phyloP scores from a whole-genome alignment of 2,329 filamentous ascomycete genomes.

The Colletotrichum destructivum region DNA sequence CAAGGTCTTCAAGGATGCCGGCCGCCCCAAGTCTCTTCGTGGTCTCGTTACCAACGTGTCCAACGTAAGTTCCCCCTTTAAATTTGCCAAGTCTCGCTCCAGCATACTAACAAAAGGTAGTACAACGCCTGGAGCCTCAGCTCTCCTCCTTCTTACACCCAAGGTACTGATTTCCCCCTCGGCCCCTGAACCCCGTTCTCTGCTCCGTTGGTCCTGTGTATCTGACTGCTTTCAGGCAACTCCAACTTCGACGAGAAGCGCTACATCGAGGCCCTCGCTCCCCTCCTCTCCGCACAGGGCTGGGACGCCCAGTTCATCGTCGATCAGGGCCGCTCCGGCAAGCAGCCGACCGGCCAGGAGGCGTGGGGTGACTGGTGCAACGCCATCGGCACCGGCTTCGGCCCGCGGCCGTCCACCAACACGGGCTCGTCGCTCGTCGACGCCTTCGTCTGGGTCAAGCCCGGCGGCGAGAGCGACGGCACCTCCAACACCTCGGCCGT shows the following conservation, averaged over 20 bases:
- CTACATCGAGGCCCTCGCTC: constrained; percentile 76
- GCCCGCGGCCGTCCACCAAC: constrained; percentile 73
- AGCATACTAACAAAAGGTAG: background rate
- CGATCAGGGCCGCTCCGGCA: constrained; percentile 65
- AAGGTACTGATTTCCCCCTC: constrained; percentile 44
- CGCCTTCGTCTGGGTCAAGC: constrained; percentile 81
- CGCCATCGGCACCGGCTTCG: constrained; percentile 74
- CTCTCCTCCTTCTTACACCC: constrained; percentile 62
- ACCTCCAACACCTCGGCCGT: constrained; percentile 63
- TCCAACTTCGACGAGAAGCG: constrained; percentile 67
- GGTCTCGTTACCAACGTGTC: constrained; percentile 72
- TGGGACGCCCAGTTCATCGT: constrained; percentile 65
- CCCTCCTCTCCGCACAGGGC: constrained; percentile 67
- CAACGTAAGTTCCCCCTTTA: constrained; percentile 52
- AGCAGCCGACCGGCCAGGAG: constrained; percentile 71
- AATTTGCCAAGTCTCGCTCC: background rate
- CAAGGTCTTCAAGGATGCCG: constrained; percentile 64
- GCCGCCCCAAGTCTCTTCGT: constrained; percentile 64
- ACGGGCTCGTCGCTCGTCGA: constrained; percentile 73
- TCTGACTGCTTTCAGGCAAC: constrained; percentile 56
- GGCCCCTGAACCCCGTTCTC: too few species aligned
- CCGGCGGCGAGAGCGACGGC: constrained; percentile 72
- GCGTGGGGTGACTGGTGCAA: constrained; percentile 81
- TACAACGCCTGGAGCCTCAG: constrained; percentile 66
- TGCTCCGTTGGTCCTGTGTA: background rate